Evolutionary conservation across 345 rosid species (phyloP), one percentile per base, ranked within the genome.

Genomic region (Acer negundo): DNA sequence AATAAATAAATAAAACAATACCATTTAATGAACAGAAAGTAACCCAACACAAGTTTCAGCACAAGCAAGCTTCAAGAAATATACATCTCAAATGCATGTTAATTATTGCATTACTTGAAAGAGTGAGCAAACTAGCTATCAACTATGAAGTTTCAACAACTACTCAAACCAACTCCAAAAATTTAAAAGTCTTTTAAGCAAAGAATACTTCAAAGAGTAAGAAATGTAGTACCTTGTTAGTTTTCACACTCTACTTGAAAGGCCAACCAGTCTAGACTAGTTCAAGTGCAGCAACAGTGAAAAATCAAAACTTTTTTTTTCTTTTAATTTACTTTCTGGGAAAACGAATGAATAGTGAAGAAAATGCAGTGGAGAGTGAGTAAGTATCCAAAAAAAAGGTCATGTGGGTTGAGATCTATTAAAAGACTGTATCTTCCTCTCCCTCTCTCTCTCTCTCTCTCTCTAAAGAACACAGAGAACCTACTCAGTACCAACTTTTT

Each of bases 81-180:
- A 46, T 47, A 44, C 26, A 44, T 10, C 24, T 47, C 38, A 53
- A 65, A 47, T 59, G 74, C 72, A 64, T 70, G 65, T 59, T 22
- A 53, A 44, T 67, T 64, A 40, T 23, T 42, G 62, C 73, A 79
- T 71, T 53, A 35, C 81, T 81, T 79, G 2, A 75, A 79, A 31
- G 72, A 68, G 80, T 63, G 75, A 75, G 65, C 78, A 83, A 76
- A 75, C 56, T 49, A 42, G 7, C 19, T 38, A 16, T 6, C 4
- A 15, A 6, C 58, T 13, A 53, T 61, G 62, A 49, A 40, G 38
- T 78, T 78, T 79, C 85, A 69, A 67, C 90, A 80, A 61, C 92
- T 61, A 78, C 86, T 58, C 70, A 65, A 83, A 81, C 89, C 68
- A 79, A 81, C 84, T 67, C 56, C 70, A 59, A 71, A 72, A 77